Evolutionary conservation across 2,329 filamentous ascomycete species (phyloP), one percentile per base, ranked within the genome.

Genomic region (Escovopsis sp.): DNA sequence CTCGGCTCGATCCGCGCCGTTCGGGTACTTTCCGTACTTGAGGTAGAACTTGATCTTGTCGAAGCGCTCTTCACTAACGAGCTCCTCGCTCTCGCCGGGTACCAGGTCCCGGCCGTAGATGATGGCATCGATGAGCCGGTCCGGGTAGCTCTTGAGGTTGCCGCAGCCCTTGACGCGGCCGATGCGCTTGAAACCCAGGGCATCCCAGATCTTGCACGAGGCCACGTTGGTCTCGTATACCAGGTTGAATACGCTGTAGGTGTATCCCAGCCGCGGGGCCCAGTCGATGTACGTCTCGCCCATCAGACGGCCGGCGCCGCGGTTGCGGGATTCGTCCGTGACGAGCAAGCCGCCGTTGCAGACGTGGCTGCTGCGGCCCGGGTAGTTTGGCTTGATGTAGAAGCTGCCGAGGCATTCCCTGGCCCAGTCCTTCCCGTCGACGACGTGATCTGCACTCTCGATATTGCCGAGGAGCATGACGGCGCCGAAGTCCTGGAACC

Each of bases 11-110:
- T 95, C 87, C 57, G 89, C 88, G 48, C 88, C 89, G 54, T 82
- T 80, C 46, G 91, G 91, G 61, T 98, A 96, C 61, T 88, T 86
- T 57, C 82, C 82, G 61, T 88, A 86, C 65, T 94, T 93, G 57
- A 96, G 78, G 64, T 96, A 96, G 69, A 85, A 96, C 57, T 88
- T 83, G 60, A 96, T 96, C 71, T 95, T 95, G 70, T 95, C 89
- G 69, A 96, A 96, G 53, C 91, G 85, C 67, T 95, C 88, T 69
- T 95, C 88, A 61, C 82, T 88, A 54, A 89, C 82, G 59, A 85
- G 80, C 60, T 91, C 85, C 58, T 91, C 85, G 53, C 73, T 75
- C 54, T 85, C 81, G 45, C 59, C 59, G 38, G 58, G 58, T 12
- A 64, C 66, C 47, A 77, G 65, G 53, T 80, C 77, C 42, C 76